Base-by-base conservation (phyloP, 768 basidiomycete species). In the Tricholomella constricta region DNA sequence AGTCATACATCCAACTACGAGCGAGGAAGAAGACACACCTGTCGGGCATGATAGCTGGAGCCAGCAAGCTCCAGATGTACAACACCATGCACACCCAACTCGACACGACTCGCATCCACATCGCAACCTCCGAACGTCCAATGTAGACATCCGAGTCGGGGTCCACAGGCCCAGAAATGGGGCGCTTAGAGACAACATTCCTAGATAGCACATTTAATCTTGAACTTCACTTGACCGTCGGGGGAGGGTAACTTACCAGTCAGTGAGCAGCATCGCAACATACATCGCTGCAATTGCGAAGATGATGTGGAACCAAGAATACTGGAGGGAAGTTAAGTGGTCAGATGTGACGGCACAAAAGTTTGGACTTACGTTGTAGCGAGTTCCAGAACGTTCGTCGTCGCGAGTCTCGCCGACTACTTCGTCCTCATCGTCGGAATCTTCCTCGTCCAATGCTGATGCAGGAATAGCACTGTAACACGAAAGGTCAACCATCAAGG, bases 101-200 rank as follows among this genome's bases (percentile, higher is more conserved):
- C 26, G 92, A 94, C 41, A 98, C 90, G 27, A 98, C 83, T 4
- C 97, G 79, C 92, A 98, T 98, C 97, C 97, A 99, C 96, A 99
- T 98, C 3, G 97, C 94, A 8, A 90, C 88, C 67, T 94, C 91
- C 4, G 93, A 95, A 32, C 94, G 85, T 15, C 97, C 97, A 43
- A 98, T 98, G 69, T 93, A 91, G 34, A 98, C 87, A 56, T 89
- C 84, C 37, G 81, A 74, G 49, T 83, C 78, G n/a, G 83, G 79
- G 55, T 84, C 78, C 0, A 65, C 66, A 38, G 77, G 69, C 7
- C 75, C 76, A 34, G 68, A 69, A 12, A 78, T 69, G 25, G 74
- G 81, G 41, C 73, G 69, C 59, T 81, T 83, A 52, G 82, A 84
- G 20, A 90, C 83, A 38, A 91, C 77, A 59, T 92, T 91, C 88